Percentiles rank a stretch among this genome's conserved stretches.
Evolutionary conservation across 495 filamentous ascomycete species (phyloP).

Genomic region (Penicillium coffeae): DNA sequence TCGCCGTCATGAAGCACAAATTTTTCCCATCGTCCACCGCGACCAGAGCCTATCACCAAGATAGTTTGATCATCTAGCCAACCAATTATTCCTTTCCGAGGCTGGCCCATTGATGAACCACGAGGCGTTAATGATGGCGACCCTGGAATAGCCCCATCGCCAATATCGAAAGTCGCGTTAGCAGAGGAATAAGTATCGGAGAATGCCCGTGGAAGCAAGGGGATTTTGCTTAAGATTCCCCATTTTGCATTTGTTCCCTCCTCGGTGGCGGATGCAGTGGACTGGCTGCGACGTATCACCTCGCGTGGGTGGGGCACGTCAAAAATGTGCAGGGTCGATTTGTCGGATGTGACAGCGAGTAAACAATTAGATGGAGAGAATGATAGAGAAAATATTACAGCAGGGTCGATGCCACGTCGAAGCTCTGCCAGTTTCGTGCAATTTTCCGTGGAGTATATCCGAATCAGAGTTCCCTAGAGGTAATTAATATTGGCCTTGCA

Average conservation of each 20-base stretch:
- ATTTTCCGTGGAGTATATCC: slow-evolving; percentile 73
- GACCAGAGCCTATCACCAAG: slow-evolving; percentile 74
- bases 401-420: slow-evolving; percentile 82
- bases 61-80: slow-evolving; percentile 69
- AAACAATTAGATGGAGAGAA: slow-evolving; percentile 76
- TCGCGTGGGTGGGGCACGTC: slow-evolving; percentile 55
- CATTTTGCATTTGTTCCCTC: slow-evolving; percentile 63
- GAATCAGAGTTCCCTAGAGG: slow-evolving; percentile 75
- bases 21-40: slow-evolving; percentile 79
- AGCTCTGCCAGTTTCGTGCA: slow-evolving; percentile 78
- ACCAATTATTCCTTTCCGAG: slow-evolving; percentile 71
- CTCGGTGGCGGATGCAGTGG: slow-evolving; percentile 34
- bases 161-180: slow-evolving; percentile 71
- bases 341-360: slow-evolving; percentile 94
- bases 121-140: slow-evolving; percentile 39
- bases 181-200: slow-evolving; percentile 81
- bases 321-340: slow-evolving; percentile 91
- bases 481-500: slow-evolving; percentile 3
- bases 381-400: slow-evolving; percentile 78
- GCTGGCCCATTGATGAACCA: slow-evolving; percentile 49
- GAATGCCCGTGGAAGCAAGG: slow-evolving; percentile 73
- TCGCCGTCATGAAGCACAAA: slow-evolving; percentile 63
- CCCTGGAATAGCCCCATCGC: slow-evolving; percentile 56
- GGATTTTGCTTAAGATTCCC: slow-evolving; percentile 74
- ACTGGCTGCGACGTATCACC: slow-evolving; percentile 29